Percentiles rank a stretch among this genome's conserved stretches.
Evolutionary conservation across 2,329 filamentous ascomycete genomes (phyloP).

Genomic region (Trichoderma semiorbis): DNA sequence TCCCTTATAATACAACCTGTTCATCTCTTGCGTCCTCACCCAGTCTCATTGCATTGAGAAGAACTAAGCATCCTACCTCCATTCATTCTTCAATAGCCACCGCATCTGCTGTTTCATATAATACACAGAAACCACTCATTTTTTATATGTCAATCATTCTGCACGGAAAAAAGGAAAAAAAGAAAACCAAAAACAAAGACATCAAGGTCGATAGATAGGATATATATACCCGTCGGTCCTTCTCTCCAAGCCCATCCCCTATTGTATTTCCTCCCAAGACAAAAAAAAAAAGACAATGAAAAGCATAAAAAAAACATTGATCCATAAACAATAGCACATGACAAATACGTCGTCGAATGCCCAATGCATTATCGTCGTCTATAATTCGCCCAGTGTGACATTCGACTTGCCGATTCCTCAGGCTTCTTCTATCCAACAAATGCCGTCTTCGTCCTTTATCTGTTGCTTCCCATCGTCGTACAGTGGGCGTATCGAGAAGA

Average conservation of each 20-base stretch:
- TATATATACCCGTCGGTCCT: not conserved
- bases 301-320: conserved; percentile 9
- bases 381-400: not conserved
- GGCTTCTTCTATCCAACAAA: not conserved
- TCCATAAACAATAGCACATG: conserved; percentile 7
- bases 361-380: not conserved
- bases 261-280: conserved; percentile 18
- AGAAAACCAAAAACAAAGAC: not conserved
- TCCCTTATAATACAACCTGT: not conserved
- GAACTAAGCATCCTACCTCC: not conserved
- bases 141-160: not conserved
- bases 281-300: not conserved
- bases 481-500: not conserved
- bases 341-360: conserved; percentile 5
- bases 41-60: not conserved
- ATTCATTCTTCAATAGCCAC: not conserved
- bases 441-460: not conserved
- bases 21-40: not conserved
- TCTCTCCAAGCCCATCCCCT: not conserved
- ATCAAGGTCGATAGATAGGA: not conserved
- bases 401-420: not conserved
- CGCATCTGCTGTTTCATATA: not conserved
- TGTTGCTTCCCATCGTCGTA: not conserved
- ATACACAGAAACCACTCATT: not conserved
- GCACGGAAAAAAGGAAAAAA: not conserved